Base-by-base conservation (phyloP, 306 rosid species). In the Dalbergia oliveri region DNA sequence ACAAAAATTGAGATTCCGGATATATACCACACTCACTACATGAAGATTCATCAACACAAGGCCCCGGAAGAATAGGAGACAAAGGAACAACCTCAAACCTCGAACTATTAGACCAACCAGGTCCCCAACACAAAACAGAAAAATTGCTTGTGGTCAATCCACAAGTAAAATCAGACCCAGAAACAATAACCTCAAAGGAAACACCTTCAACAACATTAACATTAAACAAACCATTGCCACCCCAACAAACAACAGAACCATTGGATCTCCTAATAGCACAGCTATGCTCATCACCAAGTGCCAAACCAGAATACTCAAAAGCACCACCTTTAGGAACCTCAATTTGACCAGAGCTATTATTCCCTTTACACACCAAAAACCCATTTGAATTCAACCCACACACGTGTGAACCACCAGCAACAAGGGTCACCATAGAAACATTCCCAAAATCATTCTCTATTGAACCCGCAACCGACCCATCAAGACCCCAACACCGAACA, bases 41-140 rank as follows among this genome's bases (percentile, higher is more conserved):
- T 57, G 90, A 44, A 8, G 94, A 81, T 66, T 70, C 81, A 69
- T 70, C 81, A 69, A 88, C 92, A 81, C 99, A 95, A 82, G 94
- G 91, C 2, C 99, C 99, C 0, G 99, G 99, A 44, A 95, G 98
- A 88, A 95, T 83, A 16, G 77, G 80, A 8, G 89, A 85, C 77
- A 93, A 83, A 0, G 86, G 80, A 72, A 92, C 76, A 72, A 92
- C 76, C 82, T 56, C 82, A 18, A n/a, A 43, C 26, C 65, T 59
- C 15, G 80, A 80, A 83, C 39, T 37, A 82, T 66, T 62, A 31
- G 80, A 66, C 95, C 97, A 93, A 35, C 98, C 97, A 50, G 92
- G 88, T 16, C 99, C 99, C 98, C 98, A 95, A 82, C 99, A 95
- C 50, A 90, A 51, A 3, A 95, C 84, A 8, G 97, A 90, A 23